Evolutionary conservation across 352 stramenopile genomes (phyloP).

Genomic region (Phytophthora crassamura): DNA sequence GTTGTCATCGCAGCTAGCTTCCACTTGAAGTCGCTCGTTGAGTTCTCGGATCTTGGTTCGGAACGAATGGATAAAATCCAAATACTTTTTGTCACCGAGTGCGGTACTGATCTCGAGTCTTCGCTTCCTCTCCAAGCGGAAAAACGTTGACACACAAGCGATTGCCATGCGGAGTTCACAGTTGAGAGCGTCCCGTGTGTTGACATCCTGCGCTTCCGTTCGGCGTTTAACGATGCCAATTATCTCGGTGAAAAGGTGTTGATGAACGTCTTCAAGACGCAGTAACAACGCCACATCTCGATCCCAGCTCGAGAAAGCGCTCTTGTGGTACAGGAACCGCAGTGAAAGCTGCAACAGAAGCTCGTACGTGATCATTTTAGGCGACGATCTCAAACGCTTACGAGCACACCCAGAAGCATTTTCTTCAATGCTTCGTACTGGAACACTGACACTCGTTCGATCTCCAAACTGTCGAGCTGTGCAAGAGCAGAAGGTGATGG

Average conservation of each 20-base stretch:
- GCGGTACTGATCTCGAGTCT: constrained; percentile 36
- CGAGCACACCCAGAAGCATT: constrained; percentile 9
- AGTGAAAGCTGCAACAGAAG: constrained; percentile 53
- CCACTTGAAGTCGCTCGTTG: constrained; percentile 37
- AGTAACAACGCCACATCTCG: constrained; percentile 58
- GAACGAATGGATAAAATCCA: constrained; percentile 50
- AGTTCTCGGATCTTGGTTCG: constrained; percentile 50
- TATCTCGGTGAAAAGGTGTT: constrained; percentile 47
- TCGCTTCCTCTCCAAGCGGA: constrained; percentile 57
- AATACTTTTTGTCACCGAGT: constrained; percentile 62
- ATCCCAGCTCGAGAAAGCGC: constrained; percentile 45
- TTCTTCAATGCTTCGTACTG: neutral
- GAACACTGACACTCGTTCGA: neutral
- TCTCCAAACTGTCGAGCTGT: neutral
- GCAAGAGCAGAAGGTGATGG: constrained; percentile 25
- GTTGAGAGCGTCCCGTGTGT: constrained; percentile 8
- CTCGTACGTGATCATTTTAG: constrained; percentile 44
- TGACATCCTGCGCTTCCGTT: constrained; percentile 9
- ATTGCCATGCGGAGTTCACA: constrained; percentile 45
- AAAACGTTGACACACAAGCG: constrained; percentile 54
- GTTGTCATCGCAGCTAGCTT: constrained; percentile 1
- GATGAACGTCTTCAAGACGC: constrained; percentile 55
- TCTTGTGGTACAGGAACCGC: constrained; percentile 46
- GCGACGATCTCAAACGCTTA: constrained; percentile 18
- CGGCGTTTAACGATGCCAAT: constrained; percentile 18